Conservation (phyloP, 495 filamentous ascomycete genomes). For the Tuber microsphaerosporum region DNA sequence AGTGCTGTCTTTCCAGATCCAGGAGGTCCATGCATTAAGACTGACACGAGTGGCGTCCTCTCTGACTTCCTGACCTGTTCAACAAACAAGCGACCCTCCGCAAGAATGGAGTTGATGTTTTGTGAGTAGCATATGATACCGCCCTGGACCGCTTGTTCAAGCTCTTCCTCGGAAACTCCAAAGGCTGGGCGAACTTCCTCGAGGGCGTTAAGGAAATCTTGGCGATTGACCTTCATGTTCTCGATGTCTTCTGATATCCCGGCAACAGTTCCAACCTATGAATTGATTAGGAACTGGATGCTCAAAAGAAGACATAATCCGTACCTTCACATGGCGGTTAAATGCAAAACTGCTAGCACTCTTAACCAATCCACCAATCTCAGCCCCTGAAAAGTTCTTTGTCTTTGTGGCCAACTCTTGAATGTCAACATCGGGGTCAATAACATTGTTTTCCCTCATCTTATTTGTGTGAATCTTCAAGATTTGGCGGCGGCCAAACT, state of each 20-base stretch:
- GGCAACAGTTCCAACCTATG: conserved; percentile 67
- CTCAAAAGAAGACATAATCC: neutral
- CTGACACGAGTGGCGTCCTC: conserved; percentile 68
- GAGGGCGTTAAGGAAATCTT: conserved; percentile 80
- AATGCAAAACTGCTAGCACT: conserved; percentile 90
- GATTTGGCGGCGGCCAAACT: conserved; percentile 78
- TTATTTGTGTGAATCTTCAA: conserved; percentile 92
- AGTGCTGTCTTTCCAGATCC: conserved; percentile 88
- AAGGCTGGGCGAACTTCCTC: conserved; percentile 90
- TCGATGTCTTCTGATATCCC: conserved; percentile 74
- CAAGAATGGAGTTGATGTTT: conserved; percentile 68
- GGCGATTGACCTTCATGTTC: conserved; percentile 76
- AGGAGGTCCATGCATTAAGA: conserved; percentile 76
- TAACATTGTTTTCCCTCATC: conserved; percentile 74
- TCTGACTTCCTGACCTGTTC: conserved; percentile 68
- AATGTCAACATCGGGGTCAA: conserved; percentile 73
- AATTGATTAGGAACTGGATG: neutral
- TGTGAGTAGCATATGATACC: conserved; percentile 77
- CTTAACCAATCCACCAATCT: conserved; percentile 85
- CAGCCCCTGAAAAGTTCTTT: conserved; percentile 97
- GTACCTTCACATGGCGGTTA: conserved; percentile 68
- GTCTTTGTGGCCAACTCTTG: conserved; percentile 72
- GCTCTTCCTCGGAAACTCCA: conserved; percentile 85
- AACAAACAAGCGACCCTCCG: conserved; percentile 70
- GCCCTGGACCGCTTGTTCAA: conserved; percentile 64